These are phyloP conservation scores for Gracilariopsis chorda DNA, from an alignment of 23 red algal species.

Conservation along the genomic window DNA sequence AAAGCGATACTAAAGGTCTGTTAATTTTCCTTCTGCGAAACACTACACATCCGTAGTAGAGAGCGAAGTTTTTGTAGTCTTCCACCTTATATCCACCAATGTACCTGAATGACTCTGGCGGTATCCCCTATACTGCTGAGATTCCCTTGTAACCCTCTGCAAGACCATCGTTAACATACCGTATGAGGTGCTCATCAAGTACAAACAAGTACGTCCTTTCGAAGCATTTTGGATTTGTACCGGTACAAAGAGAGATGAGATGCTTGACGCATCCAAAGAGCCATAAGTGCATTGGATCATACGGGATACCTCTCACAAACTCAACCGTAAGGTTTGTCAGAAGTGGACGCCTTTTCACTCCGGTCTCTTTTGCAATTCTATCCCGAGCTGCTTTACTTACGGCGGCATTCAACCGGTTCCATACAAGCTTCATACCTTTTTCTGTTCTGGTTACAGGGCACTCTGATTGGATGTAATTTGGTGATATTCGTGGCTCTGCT, in stretches of 20 bases:
- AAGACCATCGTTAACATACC: background rate
- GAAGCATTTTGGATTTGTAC: background rate
- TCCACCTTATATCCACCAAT: background rate
- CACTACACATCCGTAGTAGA: background rate
- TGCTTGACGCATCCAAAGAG: background rate
- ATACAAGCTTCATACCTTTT: background rate
- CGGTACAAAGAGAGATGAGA: too few species aligned
- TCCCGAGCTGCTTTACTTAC: background rate
- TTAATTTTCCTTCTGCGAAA: background rate
- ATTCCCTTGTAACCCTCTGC: background rate
- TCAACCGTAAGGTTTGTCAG: background rate
- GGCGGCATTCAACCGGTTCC: background rate
- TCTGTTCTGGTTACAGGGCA: background rate
- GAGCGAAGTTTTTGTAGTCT: background rate
- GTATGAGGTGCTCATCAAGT: background rate
- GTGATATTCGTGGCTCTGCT: too few species aligned
- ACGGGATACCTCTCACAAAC: background rate
- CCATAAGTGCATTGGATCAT: conserved; percentile 3
- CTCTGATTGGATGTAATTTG: background rate
- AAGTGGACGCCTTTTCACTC: background rate
- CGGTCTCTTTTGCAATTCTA: background rate
- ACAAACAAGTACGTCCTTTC: background rate
- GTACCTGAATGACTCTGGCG: background rate
- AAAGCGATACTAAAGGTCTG: background rate
- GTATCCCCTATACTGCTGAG: background rate